Conservation (phyloP, 352 stramenopile species). For the Pythium scleroteichum region DNA sequence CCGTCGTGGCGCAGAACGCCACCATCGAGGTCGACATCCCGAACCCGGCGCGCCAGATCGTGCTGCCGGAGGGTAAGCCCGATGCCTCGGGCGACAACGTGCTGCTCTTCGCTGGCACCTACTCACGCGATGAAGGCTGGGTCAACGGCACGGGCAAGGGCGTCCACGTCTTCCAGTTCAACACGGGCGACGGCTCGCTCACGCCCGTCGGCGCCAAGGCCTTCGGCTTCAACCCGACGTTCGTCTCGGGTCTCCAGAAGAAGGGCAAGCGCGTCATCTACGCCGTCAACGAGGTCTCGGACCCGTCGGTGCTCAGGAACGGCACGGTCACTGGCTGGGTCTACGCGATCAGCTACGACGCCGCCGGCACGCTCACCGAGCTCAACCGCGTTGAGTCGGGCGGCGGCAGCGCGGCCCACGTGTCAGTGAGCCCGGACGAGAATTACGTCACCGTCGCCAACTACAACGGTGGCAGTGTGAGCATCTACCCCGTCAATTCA, state of each 20-base stretch:
- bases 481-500: constrained; percentile 48
- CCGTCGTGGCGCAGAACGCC: neutral
- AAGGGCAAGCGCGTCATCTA: constrained; percentile 35
- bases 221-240: constrained; percentile 46
- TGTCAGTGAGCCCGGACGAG: constrained; percentile 48
- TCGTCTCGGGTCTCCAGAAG: constrained; percentile 27
- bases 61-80: neutral
- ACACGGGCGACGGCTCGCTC: constrained; percentile 44
- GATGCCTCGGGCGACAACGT: constrained; percentile 10
- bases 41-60: constrained; percentile 1
- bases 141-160: constrained; percentile 68
- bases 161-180: constrained; percentile 58
- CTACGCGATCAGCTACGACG: constrained; percentile 40
- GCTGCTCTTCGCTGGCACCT: constrained; percentile 58
- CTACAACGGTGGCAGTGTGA: constrained; percentile 57
- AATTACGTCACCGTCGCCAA: constrained; percentile 63
- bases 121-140: constrained; percentile 68
- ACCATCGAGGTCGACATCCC: neutral
- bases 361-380: constrained; percentile 39
- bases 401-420: constrained; percentile 47
- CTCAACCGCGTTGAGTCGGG: constrained; percentile 54
- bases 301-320: constrained; percentile 30
- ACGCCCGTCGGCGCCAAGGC: constrained; percentile 36
- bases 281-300: constrained; percentile 54
- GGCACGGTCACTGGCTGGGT: constrained; percentile 50